These are phyloP conservation scores for Yamadazyma songkhlaensis DNA, from an alignment of 1,139 yeast species.

Conservation along the genomic window DNA sequence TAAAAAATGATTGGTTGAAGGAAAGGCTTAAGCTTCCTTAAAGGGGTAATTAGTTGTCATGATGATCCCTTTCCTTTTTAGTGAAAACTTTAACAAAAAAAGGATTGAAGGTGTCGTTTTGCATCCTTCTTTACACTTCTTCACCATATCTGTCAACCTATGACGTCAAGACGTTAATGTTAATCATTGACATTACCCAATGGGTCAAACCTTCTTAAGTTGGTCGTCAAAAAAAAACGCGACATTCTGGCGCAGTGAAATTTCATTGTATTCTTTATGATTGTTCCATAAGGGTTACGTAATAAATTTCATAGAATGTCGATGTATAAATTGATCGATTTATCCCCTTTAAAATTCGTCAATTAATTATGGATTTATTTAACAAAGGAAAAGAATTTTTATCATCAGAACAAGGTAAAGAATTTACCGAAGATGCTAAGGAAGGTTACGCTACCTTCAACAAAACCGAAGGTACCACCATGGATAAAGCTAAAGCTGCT, in stretches of 20 bases:
- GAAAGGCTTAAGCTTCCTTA: no score
- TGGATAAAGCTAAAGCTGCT: conserved; percentile 35
- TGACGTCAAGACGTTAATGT: neutral
- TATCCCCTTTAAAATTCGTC: neutral
- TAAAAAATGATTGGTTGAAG: no score
- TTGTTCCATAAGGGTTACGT: no score
- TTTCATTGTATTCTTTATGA: neutral
- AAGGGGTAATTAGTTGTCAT: no score
- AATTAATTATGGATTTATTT: conserved; percentile 24
- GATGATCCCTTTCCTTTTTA: no score
- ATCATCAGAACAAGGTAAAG: conserved; percentile 17
- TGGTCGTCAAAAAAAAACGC: no score
- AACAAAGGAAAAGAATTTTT: conserved; percentile 38
- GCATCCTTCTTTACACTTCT: neutral
- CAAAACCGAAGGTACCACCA: conserved; percentile 27
- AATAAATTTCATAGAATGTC: no score
- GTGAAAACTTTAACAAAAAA: no score
- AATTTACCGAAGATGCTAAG: conserved; percentile 28
- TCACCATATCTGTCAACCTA: neutral
- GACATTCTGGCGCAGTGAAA: neutral
- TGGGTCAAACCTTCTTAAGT: no score
- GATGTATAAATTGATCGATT: neutral
- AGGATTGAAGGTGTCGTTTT: neutral
- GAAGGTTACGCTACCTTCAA: conserved; percentile 30
- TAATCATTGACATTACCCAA: no score